Evolutionary conservation across 2,329 filamentous ascomycete species (phyloP).

Genomic region (Plenodomus biglobosus): DNA sequence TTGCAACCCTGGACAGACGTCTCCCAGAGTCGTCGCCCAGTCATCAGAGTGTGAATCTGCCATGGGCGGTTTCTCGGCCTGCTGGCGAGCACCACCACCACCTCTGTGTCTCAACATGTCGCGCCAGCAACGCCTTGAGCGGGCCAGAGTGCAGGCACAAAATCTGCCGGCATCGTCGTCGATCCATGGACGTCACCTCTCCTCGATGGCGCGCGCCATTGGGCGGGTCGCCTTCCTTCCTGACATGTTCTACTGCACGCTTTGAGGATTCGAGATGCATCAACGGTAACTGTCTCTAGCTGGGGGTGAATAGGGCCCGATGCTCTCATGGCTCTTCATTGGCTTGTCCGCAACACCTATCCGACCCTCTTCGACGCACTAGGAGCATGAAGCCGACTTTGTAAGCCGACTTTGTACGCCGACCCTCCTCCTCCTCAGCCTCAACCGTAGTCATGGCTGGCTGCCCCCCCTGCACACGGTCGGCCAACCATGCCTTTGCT

Average conservation of each 20-base stretch:
- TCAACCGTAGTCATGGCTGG: background rate
- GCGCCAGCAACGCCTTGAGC: background rate
- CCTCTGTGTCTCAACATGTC: too few species aligned
- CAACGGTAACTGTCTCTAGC: conserved; percentile 11
- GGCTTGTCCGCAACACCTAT: conserved; percentile 1
- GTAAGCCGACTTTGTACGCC: conserved; percentile 1
- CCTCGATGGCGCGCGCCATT: conserved; percentile 1
- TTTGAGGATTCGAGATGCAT: conserved; percentile 6
- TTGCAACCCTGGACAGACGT: conserved; percentile 13
- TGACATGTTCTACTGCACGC: conserved; percentile 14
- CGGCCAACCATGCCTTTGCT: too few species aligned
- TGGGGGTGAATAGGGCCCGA: conserved; percentile 10
- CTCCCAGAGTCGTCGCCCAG: conserved; percentile 1
- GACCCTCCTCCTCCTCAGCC: background rate
- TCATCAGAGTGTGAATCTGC: background rate
- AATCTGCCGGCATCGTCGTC: conserved; percentile 3
- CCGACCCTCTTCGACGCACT: background rate
- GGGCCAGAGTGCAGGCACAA: background rate
- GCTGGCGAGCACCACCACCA: background rate
- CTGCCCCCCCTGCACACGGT: background rate
- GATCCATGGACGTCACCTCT: conserved; percentile 18
- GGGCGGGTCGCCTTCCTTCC: conserved; percentile 10
- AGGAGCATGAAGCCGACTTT: background rate
- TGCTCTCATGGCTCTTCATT: conserved; percentile 9
- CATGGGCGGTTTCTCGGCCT: conserved; percentile 8